Conservation (phyloP, 805 yeast species). For the Wickerhamomyces sydowiorum region DNA sequence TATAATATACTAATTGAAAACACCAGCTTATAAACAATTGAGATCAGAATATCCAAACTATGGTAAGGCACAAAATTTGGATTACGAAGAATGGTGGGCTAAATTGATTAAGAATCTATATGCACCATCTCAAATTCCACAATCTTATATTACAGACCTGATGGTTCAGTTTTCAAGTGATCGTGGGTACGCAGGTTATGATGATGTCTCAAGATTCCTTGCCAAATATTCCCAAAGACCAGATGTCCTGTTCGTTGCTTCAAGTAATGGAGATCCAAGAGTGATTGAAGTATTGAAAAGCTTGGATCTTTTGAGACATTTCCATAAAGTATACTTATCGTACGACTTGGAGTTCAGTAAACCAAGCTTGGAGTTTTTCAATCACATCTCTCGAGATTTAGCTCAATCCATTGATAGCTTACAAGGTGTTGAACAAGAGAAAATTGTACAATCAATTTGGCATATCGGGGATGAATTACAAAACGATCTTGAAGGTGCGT, state of each 20-base stretch:
- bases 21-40: conserved; percentile 29
- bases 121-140: conserved; percentile 26
- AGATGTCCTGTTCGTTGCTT: conserved; percentile 35
- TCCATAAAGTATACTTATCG: conserved; percentile 42
- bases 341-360: conserved; percentile 52
- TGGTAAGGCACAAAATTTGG: conserved; percentile 39
- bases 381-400: conserved; percentile 27
- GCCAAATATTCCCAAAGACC: conserved; percentile 22
- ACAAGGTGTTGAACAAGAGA: conserved; percentile 7
- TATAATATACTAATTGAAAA: not conserved
- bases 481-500: conserved; percentile 50
- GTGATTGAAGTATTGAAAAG: conserved; percentile 39
- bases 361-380: conserved; percentile 46
- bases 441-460: conserved; percentile 35
- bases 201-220: conserved; percentile 48
- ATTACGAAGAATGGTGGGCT: conserved; percentile 53
- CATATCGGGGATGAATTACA: conserved; percentile 62
- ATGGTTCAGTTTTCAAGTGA: conserved; percentile 44
- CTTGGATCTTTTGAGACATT: conserved; percentile 37
- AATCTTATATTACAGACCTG: conserved; percentile 38
- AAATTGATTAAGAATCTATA: conserved; percentile 40
- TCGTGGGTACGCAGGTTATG: conserved; percentile 47
- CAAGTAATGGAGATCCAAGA: conserved; percentile 60
- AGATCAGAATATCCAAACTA: conserved; percentile 48
- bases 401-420: conserved; percentile 14